Conservation (phyloP, 2,329 filamentous ascomycete species). For the Verticillium isaacii region DNA sequence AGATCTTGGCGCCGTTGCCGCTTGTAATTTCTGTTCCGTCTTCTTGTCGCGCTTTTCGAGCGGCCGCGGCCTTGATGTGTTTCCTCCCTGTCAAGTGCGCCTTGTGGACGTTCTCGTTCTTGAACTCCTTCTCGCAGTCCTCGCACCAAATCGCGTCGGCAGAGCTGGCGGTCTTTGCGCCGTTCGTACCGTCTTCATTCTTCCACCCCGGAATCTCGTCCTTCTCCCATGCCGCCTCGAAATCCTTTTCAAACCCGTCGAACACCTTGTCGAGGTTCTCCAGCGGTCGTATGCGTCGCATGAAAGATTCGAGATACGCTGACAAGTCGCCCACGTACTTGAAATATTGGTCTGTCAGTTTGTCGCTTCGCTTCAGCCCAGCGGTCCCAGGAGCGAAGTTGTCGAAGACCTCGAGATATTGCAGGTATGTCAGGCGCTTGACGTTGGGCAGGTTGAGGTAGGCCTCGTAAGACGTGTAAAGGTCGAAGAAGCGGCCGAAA, state of each 20-base stretch:
- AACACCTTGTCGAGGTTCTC: constrained; percentile 82
- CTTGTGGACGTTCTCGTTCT: constrained; percentile 92
- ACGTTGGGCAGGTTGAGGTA: constrained; percentile 86
- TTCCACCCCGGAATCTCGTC: constrained; percentile 79
- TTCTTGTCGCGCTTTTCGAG: constrained; percentile 45
- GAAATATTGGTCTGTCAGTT: constrained; percentile 90
- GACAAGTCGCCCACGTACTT: constrained; percentile 77
- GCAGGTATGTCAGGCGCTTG: constrained; percentile 81
- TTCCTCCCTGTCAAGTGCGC: constrained; percentile 87
- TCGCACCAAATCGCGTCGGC: constrained; percentile 78
- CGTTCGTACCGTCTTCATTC: constrained; percentile 41
- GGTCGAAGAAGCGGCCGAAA: constrained; percentile 87
- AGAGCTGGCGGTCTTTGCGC: constrained; percentile 25
- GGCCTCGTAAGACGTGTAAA: constrained; percentile 77
- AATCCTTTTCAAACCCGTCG: constrained; percentile 72
- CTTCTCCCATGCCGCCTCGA: constrained; percentile 75
- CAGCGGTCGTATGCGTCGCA: constrained; percentile 77
- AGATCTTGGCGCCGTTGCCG: constrained; percentile 22
- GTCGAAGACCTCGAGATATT: constrained; percentile 91
- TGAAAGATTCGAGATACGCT: constrained; percentile 81
- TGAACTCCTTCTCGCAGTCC: constrained; percentile 92
- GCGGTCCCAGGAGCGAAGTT: constrained; percentile 71
- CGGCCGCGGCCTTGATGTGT: constrained; percentile 78
- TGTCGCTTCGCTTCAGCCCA: constrained; percentile 73
- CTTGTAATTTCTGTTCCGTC: constrained; percentile 25